These are phyloP conservation scores for Epichloe baconii DNA, from an alignment of 2,329 filamentous ascomycete genomes.

Conservation along the genomic window DNA sequence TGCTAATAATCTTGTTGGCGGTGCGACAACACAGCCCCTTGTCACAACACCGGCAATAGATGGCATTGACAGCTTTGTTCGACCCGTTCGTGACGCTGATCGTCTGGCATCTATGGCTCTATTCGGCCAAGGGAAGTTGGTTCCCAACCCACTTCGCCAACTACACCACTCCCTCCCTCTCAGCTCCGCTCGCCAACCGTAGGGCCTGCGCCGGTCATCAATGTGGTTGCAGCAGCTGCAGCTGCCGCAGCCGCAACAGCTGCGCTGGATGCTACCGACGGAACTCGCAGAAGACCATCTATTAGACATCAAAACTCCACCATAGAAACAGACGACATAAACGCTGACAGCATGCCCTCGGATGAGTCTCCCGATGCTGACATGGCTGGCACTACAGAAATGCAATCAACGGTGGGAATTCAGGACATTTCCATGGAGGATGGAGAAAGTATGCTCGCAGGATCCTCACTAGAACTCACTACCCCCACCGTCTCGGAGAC, in stretches of 20 bases:
- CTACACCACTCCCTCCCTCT: slow-evolving; percentile 62
- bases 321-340: slow-evolving; percentile 77
- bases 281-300: slow-evolving; percentile 60
- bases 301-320: slow-evolving; percentile 86
- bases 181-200: slow-evolving; percentile 43
- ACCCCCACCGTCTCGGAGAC: slow-evolving; percentile 70
- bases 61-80: slow-evolving; percentile 58
- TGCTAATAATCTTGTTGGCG: slow-evolving; percentile 34
- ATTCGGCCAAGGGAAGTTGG: slow-evolving; percentile 52
- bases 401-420: slow-evolving; percentile 72
- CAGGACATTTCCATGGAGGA: slow-evolving; percentile 73
- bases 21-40: slow-evolving; percentile 45
- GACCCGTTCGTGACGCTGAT: slow-evolving; percentile 70
- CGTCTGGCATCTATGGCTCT: slow-evolving; percentile 72
- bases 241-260: slow-evolving; percentile 31
- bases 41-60: slow-evolving; percentile 57
- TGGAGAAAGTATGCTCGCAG: slow-evolving; percentile 64
- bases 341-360: slow-evolving; percentile 70
- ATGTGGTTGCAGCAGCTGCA: slow-evolving; percentile 31
- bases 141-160: slow-evolving; percentile 88
- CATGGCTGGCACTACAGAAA: slow-evolving; percentile 66
- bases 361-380: slow-evolving; percentile 65
- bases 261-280: slow-evolving; percentile 33
- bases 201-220: slow-evolving; percentile 31
- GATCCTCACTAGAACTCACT: slow-evolving; percentile 58